Evolutionary conservation across 2,329 filamentous ascomycete genomes (phyloP), one percentile per base, ranked within the genome.

Genomic region (Sarocladiaceae sp.): DNA sequence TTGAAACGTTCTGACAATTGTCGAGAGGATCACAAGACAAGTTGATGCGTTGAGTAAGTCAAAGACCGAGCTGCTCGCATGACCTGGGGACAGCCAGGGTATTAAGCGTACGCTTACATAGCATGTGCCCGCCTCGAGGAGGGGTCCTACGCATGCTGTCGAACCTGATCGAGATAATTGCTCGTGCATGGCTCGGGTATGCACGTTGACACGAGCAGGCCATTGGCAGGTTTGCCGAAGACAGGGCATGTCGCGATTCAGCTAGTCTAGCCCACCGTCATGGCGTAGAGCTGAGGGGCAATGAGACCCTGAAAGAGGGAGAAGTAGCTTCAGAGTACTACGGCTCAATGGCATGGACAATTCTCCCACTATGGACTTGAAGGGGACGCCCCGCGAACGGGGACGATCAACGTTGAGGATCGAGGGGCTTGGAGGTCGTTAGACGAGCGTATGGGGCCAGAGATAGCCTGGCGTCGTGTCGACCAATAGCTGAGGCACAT

Each of bases 401-500:
- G n/a, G 26, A 33, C 22, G 44, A 48, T 48, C 44, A 48, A 26
- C 20, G 26, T 48, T 22, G 25, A 48, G 26, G 28, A n/a, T 31
- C 26, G 28, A 48, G 44, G 25, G 44, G 44, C 26, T 11, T 3
- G 44, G 44, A 17, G 13, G 8, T 8, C 26, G 20, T 10, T 18
- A n/a, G n/a, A n/a, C n/a, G n/a, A n/a, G n/a, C 17, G 44, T 31
- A 48, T 29, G 25, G 44, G 23, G 44, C 28, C 22, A 33, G 26
- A 17, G 4, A 48, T 48, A 17, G 26, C n/a, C 23, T 26, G 44
- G 44, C 26, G 25, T 33, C 52, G 59, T 59, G 61, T 65, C 61
- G 65, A 56, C 71, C 71, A 73, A 73, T 73, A 61, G 60, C 66
- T 72, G 62, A 61, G 62, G 65, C 71, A 73, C 71, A 73, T 73